Percentiles rank a stretch among this genome's conserved stretches.
phyloP scores from a whole-genome alignment of 305 asterid species.

The Ruellia speciosa region DNA sequence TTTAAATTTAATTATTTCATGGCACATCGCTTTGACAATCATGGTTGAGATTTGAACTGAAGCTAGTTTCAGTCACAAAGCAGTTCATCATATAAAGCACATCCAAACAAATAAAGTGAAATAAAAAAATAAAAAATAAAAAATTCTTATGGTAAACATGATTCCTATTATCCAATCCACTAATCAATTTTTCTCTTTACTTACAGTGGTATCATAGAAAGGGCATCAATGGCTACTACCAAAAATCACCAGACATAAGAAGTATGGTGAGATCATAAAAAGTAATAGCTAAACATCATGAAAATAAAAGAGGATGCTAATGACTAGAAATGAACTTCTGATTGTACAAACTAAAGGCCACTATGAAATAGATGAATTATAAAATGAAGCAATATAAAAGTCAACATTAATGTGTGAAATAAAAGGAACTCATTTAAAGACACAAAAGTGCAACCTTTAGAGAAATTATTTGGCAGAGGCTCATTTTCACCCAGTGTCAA shows the following conservation, averaged over 20 bases:
- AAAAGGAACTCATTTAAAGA: neutral
- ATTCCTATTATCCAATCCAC: neutral
- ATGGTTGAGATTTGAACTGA: neutral
- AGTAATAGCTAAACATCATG: neutral
- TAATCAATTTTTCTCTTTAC: neutral
- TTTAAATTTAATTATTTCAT: neutral
- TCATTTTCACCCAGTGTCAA: slow-evolving; percentile 62
- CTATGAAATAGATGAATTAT: neutral
- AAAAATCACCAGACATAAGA: neutral
- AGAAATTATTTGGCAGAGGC: slow-evolving; percentile 44
- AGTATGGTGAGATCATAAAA: neutral
- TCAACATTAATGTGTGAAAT: neutral
- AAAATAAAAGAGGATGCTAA: neutral
- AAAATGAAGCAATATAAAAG: neutral
- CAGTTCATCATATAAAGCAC: neutral
- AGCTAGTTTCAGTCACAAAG: neutral
- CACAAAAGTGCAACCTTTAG: slow-evolving; percentile 44
- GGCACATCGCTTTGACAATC: neutral
- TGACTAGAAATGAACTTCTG: neutral
- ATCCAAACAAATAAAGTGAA: too few relatives aligned
- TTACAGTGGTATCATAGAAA: neutral
- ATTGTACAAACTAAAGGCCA: neutral
- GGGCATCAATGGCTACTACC: neutral
- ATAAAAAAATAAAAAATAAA: too few relatives aligned
- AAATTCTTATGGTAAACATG: neutral